Evolutionary conservation across 495 filamentous ascomycete species (phyloP).

Genomic region (Oidiodendron maius): DNA sequence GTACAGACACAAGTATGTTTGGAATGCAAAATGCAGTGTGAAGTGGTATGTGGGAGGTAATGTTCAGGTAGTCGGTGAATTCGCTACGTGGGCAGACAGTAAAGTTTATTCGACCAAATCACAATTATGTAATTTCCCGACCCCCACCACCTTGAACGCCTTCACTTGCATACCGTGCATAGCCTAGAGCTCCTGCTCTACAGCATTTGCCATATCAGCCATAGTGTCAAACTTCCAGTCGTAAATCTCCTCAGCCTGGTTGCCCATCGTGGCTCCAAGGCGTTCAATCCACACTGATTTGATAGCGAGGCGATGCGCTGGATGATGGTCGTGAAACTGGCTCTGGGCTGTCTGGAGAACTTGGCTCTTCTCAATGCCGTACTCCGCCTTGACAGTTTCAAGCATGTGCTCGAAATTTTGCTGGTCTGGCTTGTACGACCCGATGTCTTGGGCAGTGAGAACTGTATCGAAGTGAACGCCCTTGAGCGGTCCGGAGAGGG

Average conservation of each 20-base stretch:
- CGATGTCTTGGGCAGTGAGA: conserved; percentile 69
- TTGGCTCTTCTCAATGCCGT: conserved; percentile 46
- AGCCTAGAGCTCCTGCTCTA: too few relatives aligned
- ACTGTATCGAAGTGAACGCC: conserved; percentile 55
- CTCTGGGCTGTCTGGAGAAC: conserved; percentile 67
- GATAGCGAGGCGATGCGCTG: conserved; percentile 56
- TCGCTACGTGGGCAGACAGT: too few relatives aligned
- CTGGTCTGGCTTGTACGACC: conserved; percentile 64
- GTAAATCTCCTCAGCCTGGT: conserved; percentile 24
- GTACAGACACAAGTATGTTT: too few relatives aligned
- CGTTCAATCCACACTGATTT: conserved; percentile 67
- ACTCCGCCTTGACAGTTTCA: conserved; percentile 40
- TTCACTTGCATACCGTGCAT: too few relatives aligned
- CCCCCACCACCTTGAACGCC: too few relatives aligned
- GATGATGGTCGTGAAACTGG: conserved; percentile 64
- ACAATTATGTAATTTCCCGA: too few relatives aligned
- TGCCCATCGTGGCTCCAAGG: conserved; percentile 34
- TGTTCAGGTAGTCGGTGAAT: too few relatives aligned
- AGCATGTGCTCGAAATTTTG: conserved; percentile 65
- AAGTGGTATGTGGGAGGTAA: too few relatives aligned
- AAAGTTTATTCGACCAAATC: too few relatives aligned
- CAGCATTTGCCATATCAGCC: conserved; percentile 67
- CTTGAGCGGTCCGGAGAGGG: conserved; percentile 42
- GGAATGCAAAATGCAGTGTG: too few relatives aligned
- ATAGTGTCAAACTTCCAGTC: conserved; percentile 49